phyloP scores from a whole-genome alignment of 2,329 filamentous ascomycete genomes.

The Coniochaeta pulveracea region DNA sequence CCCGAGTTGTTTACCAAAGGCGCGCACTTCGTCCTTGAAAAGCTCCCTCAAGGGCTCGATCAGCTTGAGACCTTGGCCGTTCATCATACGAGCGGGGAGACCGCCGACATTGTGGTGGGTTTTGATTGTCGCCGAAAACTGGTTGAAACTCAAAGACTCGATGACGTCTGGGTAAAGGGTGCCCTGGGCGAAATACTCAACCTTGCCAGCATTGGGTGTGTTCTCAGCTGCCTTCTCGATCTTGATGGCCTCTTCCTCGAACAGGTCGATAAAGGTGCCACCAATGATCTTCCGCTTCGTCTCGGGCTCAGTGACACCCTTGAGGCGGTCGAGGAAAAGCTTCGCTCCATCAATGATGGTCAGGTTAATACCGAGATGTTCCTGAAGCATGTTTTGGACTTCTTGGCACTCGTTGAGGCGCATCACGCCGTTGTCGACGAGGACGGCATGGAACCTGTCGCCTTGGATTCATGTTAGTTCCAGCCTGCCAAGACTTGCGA shows the following conservation, averaged over 20 bases:
- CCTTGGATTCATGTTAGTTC: constrained; percentile 25
- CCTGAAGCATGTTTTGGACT: constrained; percentile 67
- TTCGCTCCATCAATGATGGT: constrained; percentile 74
- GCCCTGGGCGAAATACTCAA: constrained; percentile 81
- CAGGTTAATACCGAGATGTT: constrained; percentile 81
- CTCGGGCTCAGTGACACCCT: constrained; percentile 70
- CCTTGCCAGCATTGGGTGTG: constrained; percentile 57
- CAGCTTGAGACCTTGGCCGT: constrained; percentile 18
- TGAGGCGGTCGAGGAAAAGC: constrained; percentile 64
- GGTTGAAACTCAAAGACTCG: constrained; percentile 36
- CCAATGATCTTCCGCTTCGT: constrained; percentile 76
- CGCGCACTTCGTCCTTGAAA: constrained; percentile 77
- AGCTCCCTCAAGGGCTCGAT: constrained; percentile 11
- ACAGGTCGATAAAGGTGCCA: constrained; percentile 52
- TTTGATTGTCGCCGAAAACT: constrained; percentile 39
- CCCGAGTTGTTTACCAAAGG: constrained; percentile 55
- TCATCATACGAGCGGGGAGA: constrained; percentile 23
- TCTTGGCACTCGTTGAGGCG: constrained; percentile 72
- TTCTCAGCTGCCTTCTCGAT: constrained; percentile 63
- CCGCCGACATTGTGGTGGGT: constrained; percentile 34
- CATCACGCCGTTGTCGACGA: constrained; percentile 80
- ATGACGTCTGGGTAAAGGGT: constrained; percentile 56
- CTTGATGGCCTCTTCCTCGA: constrained; percentile 57
- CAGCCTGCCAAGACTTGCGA: neutral
- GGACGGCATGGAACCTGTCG: constrained; percentile 55